phyloP scores from a whole-genome alignment of 371 early-diverging fungal species.

The Umbelopsis sp. region DNA sequence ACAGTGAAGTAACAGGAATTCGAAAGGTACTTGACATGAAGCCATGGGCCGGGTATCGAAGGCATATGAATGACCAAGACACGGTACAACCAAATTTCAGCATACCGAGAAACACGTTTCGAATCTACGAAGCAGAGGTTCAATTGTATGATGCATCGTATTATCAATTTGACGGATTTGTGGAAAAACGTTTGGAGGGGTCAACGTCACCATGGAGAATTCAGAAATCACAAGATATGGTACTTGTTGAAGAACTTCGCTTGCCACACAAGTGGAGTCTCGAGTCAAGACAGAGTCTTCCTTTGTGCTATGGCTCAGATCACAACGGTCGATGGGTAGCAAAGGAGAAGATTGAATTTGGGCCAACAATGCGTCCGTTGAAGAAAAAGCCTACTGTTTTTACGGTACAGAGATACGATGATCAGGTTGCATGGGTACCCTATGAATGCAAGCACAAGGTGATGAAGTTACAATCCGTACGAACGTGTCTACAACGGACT shows the following conservation, averaged over 20 bases:
- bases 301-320: constrained; percentile 4
- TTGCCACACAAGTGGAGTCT: not conserved
- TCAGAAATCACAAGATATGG: not conserved
- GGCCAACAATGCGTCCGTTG: not conserved
- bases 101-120: not conserved
- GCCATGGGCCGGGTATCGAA: constrained; percentile 1
- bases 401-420: not conserved
- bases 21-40: constrained; percentile 9
- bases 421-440: constrained; percentile 4
- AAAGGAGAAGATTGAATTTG: not conserved
- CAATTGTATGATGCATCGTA: not conserved
- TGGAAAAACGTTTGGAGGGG: not conserved
- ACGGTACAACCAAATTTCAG: not conserved
- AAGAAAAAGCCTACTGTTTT: not conserved
- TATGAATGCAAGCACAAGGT: constrained; percentile 7
- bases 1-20: not conserved
- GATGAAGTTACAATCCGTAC: not conserved
- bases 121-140: constrained; percentile 7
- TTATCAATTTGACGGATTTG: not conserved
- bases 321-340: not conserved
- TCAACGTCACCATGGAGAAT: not conserved
- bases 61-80: not conserved
- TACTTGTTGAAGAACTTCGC: not conserved
- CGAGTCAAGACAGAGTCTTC: not conserved
- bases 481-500: not conserved